Conservation (phyloP, 106 monocot genomes). For the Agapanthus africanus region DNA sequence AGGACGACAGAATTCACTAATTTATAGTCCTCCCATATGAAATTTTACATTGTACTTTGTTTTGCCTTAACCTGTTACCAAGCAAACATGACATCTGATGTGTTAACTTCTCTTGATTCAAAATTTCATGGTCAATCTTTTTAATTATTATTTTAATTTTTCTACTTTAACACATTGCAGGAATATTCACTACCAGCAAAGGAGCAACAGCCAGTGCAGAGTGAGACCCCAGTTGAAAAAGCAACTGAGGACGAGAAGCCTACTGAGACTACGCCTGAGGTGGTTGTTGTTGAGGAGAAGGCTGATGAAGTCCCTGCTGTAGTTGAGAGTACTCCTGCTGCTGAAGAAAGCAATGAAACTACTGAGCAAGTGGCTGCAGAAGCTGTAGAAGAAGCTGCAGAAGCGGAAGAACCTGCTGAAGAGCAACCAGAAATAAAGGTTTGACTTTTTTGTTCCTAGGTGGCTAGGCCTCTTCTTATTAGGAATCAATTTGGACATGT, state of each 20-base stretch:
- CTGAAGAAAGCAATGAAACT: slow-evolving; percentile 32
- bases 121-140: no score
- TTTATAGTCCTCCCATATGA: no score
- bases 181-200: slow-evolving; percentile 38
- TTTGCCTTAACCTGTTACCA: no score
- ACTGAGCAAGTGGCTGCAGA: slow-evolving; percentile 30
- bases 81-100: no score
- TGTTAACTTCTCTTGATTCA: no score
- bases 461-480: neutral
- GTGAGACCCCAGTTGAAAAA: slow-evolving; percentile 17
- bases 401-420: slow-evolving; percentile 42
- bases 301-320: slow-evolving; percentile 17
- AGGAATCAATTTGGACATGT: neutral
- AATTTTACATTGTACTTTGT: no score
- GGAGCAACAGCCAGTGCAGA: slow-evolving; percentile 22
- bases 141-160: no score
- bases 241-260: slow-evolving; percentile 22
- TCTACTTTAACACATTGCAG: no score
- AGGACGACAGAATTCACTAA: no score
- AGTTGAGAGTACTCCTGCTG: slow-evolving; percentile 17
- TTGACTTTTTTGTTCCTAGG: neutral
- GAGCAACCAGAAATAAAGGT: slow-evolving; percentile 81
- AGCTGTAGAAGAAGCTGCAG: slow-evolving; percentile 28
- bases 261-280: slow-evolving; percentile 12
- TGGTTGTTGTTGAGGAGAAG: slow-evolving; percentile 14